Percentiles rank a stretch among this genome's conserved stretches.
These are phyloP conservation scores for Fusarium miscanthi DNA, from an alignment of 2,329 filamentous ascomycete genomes.

Conservation along the genomic window DNA sequence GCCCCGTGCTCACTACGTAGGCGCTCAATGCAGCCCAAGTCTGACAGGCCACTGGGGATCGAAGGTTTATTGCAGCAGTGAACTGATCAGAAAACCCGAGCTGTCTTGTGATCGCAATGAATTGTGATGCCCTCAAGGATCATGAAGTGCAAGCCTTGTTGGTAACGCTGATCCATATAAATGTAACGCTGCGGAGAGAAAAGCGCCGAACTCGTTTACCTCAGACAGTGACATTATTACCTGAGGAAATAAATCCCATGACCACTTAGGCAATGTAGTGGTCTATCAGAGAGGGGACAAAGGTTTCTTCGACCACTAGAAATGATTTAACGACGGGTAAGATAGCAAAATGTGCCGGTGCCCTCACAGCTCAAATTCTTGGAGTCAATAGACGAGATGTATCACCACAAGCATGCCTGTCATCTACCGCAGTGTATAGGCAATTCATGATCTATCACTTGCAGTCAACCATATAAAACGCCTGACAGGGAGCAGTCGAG, in stretches of 20 bases:
- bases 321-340: background rate
- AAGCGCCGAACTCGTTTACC: background rate
- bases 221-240: background rate
- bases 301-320: background rate
- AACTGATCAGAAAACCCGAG: background rate
- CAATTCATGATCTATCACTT: background rate
- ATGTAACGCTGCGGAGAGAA: background rate
- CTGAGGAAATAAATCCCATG: background rate
- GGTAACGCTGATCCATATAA: slow-evolving; percentile 2
- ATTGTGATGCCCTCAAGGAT: background rate
- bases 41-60: too few relatives aligned
- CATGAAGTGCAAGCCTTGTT: background rate
- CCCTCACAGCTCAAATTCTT: background rate
- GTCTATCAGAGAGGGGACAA: background rate
- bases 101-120: background rate
- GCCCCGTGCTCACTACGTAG: background rate
- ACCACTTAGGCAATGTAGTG: background rate
- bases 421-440: background rate
- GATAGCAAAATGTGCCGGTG: background rate
- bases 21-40: background rate
- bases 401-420: background rate
- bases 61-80: background rate
- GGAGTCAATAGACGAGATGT: background rate
- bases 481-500: background rate
- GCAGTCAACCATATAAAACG: background rate